Evolutionary conservation across 2,329 filamentous ascomycete genomes (phyloP), one percentile per base, ranked within the genome.

Genomic region (Exophiala alcalophila): DNA sequence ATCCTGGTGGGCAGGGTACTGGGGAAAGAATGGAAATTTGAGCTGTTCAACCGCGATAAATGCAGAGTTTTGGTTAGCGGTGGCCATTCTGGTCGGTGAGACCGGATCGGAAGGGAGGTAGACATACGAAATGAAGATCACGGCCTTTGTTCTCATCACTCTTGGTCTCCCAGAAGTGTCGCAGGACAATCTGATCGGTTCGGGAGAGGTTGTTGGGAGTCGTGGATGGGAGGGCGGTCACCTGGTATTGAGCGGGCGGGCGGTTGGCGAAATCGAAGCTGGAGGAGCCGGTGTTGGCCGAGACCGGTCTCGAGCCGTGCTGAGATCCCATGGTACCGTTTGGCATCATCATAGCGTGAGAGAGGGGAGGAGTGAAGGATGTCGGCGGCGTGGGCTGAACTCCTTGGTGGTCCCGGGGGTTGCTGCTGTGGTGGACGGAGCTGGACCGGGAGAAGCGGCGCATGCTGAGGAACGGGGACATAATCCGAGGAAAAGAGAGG

Each of bases 81-180:
- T 19, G 11, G n/a, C n/a, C 9, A 21, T 15, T 33, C 29, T 18
- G n/a, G 19, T 19, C 12, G 34, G 6, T 11, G 12, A 7, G 34
- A 5, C 7, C 8, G 14, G 11, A 5, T 3, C 23, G 10, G 14
- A 9, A 6, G 18, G 18, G 5, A n/a, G 20, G 19, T 10, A 16
- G n/a, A 46, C 50, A 44, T 26, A 56, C 52, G 32, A 53, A 55
- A 35, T 56, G 54, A 27, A 56, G 41, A 45, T 55, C 54, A 15
- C 54, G 42, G 21, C 41, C 26, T 29, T 47, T 45, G 37, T 56
- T 56, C 23, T 56, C 54, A 9, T 48, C 50, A 29, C 49, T 43
- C 35, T 56, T 56, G 34, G 41, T 39, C 12, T 56, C 52, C 54
- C 54, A 56, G 44, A 56, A 56, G 26, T 53, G 51, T 25, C 52